These are phyloP conservation scores for Neonectria hederae DNA, from an alignment of 2,329 filamentous ascomycete species.

Conservation along the genomic window DNA sequence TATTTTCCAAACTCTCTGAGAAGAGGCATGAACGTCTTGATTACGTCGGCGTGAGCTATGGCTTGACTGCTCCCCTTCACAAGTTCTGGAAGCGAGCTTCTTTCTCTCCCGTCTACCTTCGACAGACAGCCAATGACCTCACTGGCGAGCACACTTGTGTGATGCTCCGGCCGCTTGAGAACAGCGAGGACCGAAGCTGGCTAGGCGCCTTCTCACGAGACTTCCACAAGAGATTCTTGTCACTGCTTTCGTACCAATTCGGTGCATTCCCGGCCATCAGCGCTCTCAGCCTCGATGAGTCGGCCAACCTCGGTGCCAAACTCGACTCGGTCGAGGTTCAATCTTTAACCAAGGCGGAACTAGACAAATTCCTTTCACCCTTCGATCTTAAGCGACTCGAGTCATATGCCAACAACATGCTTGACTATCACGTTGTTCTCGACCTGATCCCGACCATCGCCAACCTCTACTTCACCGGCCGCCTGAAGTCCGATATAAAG, in stretches of 20 bases:
- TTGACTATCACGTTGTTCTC: slow-evolving; percentile 97
- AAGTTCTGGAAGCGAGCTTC: slow-evolving; percentile 94
- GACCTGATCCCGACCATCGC: slow-evolving; percentile 89
- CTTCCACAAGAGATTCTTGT: slow-evolving; percentile 93
- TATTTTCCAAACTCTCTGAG: slow-evolving; percentile 90
- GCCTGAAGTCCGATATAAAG: slow-evolving; percentile 72
- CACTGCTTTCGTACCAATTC: slow-evolving; percentile 92
- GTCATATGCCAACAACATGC: slow-evolving; percentile 94
- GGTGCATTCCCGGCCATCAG: slow-evolving; percentile 79
- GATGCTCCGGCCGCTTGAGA: slow-evolving; percentile 85
- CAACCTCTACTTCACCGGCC: slow-evolving; percentile 83
- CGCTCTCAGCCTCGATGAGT: slow-evolving; percentile 88
- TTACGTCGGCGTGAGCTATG: slow-evolving; percentile 95
- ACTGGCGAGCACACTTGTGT: slow-evolving; percentile 98
- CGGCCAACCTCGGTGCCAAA: slow-evolving; percentile 77
- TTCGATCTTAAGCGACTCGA: slow-evolving; percentile 96
- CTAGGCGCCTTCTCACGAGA: slow-evolving; percentile 90
- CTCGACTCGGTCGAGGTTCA: slow-evolving; percentile 63
- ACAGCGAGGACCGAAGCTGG: slow-evolving; percentile 78
- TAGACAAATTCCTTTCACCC: slow-evolving; percentile 83
- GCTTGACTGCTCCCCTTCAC: slow-evolving; percentile 85
- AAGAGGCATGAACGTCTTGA: slow-evolving; percentile 82
- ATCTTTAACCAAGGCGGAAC: slow-evolving; percentile 75
- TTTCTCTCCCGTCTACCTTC: slow-evolving; percentile 90
- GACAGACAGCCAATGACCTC: slow-evolving; percentile 94